These are phyloP conservation scores for Cyclocybe cylindracea DNA, from an alignment of 768 basidiomycete species.

Conservation along the genomic window DNA sequence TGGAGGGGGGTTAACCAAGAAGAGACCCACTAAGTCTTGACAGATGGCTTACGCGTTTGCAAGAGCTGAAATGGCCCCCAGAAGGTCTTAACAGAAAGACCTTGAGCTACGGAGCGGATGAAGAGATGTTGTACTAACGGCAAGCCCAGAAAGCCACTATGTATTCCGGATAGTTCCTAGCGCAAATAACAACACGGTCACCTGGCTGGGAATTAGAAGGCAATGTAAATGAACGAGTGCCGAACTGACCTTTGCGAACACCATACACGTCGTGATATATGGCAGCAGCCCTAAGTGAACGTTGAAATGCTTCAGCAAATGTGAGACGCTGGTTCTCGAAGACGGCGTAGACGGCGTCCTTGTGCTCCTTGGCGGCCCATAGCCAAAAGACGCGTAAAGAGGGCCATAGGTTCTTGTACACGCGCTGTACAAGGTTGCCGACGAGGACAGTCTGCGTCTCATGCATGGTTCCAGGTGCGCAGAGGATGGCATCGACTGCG, in stretches of 20 bases:
- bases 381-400: conserved; percentile 58
- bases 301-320: conserved; percentile 45
- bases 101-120: conserved; percentile 2
- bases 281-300: conserved; percentile 43
- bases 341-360: conserved; percentile 50
- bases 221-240: not conserved
- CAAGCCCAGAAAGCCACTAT: conserved; percentile 64
- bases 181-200: conserved; percentile 61
- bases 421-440: conserved; percentile 48
- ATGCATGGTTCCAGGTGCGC: conserved; percentile 45
- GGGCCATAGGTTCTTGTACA: conserved; percentile 60
- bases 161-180: conserved; percentile 64
- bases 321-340: conserved; percentile 51
- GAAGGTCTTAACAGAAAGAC: conserved; percentile 38
- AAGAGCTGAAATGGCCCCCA: conserved; percentile 64
- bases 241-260: conserved; percentile 47
- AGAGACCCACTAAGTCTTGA: conserved; percentile 42
- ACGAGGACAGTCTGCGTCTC: conserved; percentile 49
- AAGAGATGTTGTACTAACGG: conserved; percentile 35
- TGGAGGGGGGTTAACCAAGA: conserved; percentile 17
- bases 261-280: conserved; percentile 46
- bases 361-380: conserved; percentile 38
- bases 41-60: conserved; percentile 53
- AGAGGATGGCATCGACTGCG: conserved; percentile 29
- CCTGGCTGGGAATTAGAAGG: conserved; percentile 27